A percentile compares a stretch with the other conserved stretches of the same genome.
phyloP scores from a whole-genome alignment of 192 early-diverging fungal species.

The Allomyces macrogynus region DNA sequence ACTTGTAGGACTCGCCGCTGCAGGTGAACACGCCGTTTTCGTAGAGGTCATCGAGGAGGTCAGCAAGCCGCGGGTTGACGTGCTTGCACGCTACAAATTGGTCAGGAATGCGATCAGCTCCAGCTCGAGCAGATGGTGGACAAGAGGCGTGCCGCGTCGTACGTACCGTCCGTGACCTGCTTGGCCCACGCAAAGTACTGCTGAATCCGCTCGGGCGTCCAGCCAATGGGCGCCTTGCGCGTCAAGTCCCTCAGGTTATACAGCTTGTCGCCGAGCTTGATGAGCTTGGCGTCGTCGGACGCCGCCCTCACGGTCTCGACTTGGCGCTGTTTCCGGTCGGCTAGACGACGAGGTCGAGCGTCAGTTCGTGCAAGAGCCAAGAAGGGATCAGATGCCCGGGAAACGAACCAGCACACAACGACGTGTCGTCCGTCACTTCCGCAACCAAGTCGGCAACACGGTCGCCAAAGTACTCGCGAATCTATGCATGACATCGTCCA shows the following conservation, averaged over 20 bases:
- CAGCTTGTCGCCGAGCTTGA: constrained; percentile 45
- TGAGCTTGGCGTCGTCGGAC: constrained; percentile 35
- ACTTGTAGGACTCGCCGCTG: constrained; percentile 7
- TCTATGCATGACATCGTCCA: constrained; percentile 2
- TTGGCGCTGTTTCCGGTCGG: constrained; percentile 33
- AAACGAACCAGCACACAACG: constrained; percentile 9
- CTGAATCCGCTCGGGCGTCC: constrained; percentile 21
- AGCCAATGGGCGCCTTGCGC: constrained; percentile 21
- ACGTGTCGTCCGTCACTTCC: constrained; percentile 41
- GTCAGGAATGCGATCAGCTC: not conserved
- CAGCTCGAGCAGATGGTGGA: not conserved
- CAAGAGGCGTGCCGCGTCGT: not conserved
- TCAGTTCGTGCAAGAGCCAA: too few species aligned
- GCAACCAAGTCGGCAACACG: constrained; percentile 23
- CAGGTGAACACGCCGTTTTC: constrained; percentile 8
- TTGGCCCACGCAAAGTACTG: constrained; percentile 42
- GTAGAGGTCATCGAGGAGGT: constrained; percentile 22
- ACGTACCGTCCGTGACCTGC: constrained; percentile 28
- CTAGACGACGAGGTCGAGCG: too few species aligned
- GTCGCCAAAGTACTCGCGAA: constrained; percentile 23
- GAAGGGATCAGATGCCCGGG: too few species aligned
- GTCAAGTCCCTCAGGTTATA: constrained; percentile 37
- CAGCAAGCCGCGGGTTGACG: constrained; percentile 16
- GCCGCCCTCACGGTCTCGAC: constrained; percentile 26
- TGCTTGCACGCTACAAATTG: constrained; percentile 15